Percentiles rank a stretch among this genome's conserved stretches.
These are phyloP conservation scores for Rubroboletus pulcherrimus DNA, from an alignment of 768 basidiomycete genomes.

Conservation along the genomic window DNA sequence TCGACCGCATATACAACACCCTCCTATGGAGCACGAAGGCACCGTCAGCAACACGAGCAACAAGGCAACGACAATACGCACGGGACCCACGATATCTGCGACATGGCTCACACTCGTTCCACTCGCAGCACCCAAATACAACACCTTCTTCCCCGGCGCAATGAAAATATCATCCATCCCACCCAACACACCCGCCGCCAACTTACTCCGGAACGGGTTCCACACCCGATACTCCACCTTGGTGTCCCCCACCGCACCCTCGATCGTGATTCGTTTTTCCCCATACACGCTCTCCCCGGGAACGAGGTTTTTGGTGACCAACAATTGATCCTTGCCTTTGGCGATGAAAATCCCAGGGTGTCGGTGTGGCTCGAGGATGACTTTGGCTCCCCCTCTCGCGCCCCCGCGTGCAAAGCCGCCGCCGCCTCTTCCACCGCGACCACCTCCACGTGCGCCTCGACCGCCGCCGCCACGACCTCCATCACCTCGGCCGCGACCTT, in stretches of 20 bases:
- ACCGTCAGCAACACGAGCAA: constrained; percentile 2
- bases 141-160: constrained; percentile 88
- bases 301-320: constrained; percentile 97
- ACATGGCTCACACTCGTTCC: constrained; percentile 99
- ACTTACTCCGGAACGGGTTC: constrained; percentile 98
- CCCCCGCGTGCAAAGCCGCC: constrained; percentile 63
- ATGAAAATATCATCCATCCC: constrained; percentile 94
- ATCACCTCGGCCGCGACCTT: constrained; percentile 33
- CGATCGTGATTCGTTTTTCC: constrained; percentile 93
- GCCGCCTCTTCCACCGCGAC: constrained; percentile 53
- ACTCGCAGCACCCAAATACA: constrained; percentile 96
- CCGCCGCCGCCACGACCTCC: constrained; percentile 42
- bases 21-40: constrained; percentile 49
- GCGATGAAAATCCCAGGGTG: constrained; percentile 96
- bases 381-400: constrained; percentile 77
- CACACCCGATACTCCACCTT: constrained; percentile 98
- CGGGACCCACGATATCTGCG: constrained; percentile 96
- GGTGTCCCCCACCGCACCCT: constrained; percentile 66
- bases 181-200: constrained; percentile 94
- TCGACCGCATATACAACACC: constrained; percentile 98
- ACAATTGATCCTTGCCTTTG: constrained; percentile 92
- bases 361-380: constrained; percentile 91
- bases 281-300: constrained; percentile 98
- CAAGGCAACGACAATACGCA: constrained; percentile 35
- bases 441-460: constrained; percentile 43